These are phyloP conservation scores for Corylus avellana DNA, from an alignment of 306 rosid species.

Conservation along the genomic window DNA sequence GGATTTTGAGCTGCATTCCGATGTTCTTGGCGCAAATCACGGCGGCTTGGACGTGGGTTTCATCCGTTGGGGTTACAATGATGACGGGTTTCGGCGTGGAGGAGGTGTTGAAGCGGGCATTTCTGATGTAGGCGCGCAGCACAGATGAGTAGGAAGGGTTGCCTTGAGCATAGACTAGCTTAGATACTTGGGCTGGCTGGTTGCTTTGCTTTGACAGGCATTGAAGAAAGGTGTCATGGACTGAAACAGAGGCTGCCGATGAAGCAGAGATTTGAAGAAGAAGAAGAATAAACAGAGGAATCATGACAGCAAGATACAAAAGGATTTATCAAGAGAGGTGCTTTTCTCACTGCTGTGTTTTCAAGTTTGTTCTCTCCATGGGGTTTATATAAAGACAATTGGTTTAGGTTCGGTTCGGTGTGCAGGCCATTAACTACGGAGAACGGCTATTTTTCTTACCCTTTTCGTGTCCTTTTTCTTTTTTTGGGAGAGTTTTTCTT, in stretches of 20 bases:
- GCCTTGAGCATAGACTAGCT: conserved; percentile 34
- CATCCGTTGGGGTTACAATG: conserved; percentile 42
- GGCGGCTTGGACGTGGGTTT: conserved; percentile 56
- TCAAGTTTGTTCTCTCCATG: no score
- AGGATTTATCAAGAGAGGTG: no score
- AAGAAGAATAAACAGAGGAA: conserved; percentile 2
- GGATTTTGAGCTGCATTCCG: conserved; percentile 51
- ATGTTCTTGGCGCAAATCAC: conserved; percentile 59
- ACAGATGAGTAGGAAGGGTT: conserved; percentile 38
- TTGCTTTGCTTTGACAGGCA: conserved; percentile 41
- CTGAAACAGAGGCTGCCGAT: conserved; percentile 17
- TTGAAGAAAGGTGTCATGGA: conserved; percentile 23
- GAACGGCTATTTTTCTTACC: no score
- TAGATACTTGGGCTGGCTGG: conserved; percentile 24
- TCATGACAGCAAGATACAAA: no score
- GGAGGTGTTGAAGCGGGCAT: conserved; percentile 40
- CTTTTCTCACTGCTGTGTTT: no score
- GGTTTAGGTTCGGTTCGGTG: background rate
- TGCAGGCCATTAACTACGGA: background rate
- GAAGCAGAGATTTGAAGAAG: conserved; percentile 28
- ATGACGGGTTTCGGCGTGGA: conserved; percentile 43
- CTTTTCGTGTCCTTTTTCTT: no score
- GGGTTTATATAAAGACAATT: background rate
- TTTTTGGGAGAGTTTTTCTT: no score
- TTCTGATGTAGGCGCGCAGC: conserved; percentile 36